Evolutionary conservation across 2,329 filamentous ascomycete species (phyloP).

Genomic region (Didymella pomorum): DNA sequence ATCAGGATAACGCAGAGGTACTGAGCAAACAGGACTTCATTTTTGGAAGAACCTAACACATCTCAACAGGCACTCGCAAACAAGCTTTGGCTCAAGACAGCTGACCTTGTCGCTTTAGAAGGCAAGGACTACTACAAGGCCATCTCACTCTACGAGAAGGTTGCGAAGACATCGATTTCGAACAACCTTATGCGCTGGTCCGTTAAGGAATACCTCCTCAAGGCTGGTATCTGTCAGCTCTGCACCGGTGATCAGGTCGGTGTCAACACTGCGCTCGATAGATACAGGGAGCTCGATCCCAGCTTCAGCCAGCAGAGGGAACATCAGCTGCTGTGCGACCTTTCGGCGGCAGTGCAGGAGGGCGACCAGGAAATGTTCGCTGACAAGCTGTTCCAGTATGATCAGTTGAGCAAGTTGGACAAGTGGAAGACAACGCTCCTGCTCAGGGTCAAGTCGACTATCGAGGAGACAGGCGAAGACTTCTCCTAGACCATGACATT

Average conservation of each 20-base stretch:
- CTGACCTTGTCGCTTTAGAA: conserved; percentile 83
- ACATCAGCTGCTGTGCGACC: conserved; percentile 79
- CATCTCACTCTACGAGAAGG: conserved; percentile 73
- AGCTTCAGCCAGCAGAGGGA: conserved; percentile 80
- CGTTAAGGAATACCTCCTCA: conserved; percentile 95
- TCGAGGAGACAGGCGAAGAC: conserved; percentile 75
- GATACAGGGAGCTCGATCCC: conserved; percentile 73
- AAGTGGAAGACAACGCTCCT: conserved; percentile 95
- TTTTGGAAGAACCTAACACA: conserved; percentile 37
- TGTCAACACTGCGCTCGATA: conserved; percentile 79
- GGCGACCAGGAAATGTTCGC: conserved; percentile 84
- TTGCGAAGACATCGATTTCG: conserved; percentile 77
- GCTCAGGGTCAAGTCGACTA: conserved; percentile 81
- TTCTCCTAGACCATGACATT: conserved; percentile 61
- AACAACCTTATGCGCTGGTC: conserved; percentile 73
- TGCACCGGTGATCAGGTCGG: conserved; percentile 79
- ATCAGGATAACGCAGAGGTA: conserved; percentile 51
- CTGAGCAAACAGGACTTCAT: conserved; percentile 1
- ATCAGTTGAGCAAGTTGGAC: conserved; percentile 91
- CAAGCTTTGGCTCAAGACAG: conserved; percentile 92
- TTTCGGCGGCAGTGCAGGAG: conserved; percentile 76
- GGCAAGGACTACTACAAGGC: conserved; percentile 72
- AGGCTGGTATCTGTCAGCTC: conserved; percentile 90
- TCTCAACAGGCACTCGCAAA: conserved; percentile 73
- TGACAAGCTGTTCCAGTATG: conserved; percentile 86